Evolutionary conservation across 257 asterid genomes (phyloP).

Genomic region (Galeopsis tetrahit): DNA sequence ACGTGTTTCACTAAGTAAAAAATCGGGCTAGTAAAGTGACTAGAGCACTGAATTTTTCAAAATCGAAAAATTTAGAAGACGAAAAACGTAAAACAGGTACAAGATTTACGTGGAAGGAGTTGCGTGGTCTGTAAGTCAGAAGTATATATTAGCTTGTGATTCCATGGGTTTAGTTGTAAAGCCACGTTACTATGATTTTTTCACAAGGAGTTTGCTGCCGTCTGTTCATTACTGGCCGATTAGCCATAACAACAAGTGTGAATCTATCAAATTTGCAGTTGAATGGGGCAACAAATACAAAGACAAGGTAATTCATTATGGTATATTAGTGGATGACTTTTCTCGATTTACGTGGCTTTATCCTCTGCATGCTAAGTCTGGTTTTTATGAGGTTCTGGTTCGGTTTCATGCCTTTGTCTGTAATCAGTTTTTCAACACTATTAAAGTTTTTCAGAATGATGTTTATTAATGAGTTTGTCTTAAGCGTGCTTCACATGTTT

Average conservation of each 20-base stretch:
- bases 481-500: too few species aligned
- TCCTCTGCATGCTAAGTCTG: too few species aligned
- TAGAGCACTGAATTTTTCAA: background rate
- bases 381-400: too few species aligned
- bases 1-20: too few species aligned
- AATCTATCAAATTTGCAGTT: conserved; percentile 71
- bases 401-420: too few species aligned
- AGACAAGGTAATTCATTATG: conserved; percentile 60
- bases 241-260: conserved; percentile 45
- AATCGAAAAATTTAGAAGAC: background rate
- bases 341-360: too few species aligned
- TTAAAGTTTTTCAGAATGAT: too few species aligned
- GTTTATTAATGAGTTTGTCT: too few species aligned
- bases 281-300: conserved; percentile 83
- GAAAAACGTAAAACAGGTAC: conserved; percentile 44
- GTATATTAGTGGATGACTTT: too few species aligned
- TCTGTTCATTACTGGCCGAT: conserved; percentile 84
- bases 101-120: conserved; percentile 85
- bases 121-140: conserved; percentile 90
- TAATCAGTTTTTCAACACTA: too few species aligned
- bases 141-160: conserved; percentile 85
- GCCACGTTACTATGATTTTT: conserved; percentile 74
- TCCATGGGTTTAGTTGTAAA: conserved; percentile 65
- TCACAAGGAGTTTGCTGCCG: conserved; percentile 78
- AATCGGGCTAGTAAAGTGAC: too few species aligned